Percentiles rank a stretch among this genome's conserved stretches.
phyloP scores from a whole-genome alignment of 129 eudicot species.

The Daucus carota region DH1_v3.0 NC_030387.2:6183501-6184000 shows the following conservation, averaged over 20 bases:
- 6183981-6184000: not conserved
- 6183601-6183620: not conserved
- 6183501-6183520: slow-evolving; percentile 99
- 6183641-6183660: not conserved
- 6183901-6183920: not conserved
- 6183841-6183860: not conserved
- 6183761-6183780: not conserved
- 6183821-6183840: not conserved
- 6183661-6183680: not conserved
- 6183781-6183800: not conserved
- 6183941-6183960: not conserved
- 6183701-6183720: not conserved
- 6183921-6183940: not conserved
- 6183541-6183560: not conserved
- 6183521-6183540: slow-evolving; percentile 93
- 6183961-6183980: not conserved
- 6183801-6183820: not conserved
- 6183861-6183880: not conserved
- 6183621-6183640: not conserved
- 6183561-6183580: not conserved
- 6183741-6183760: not conserved
- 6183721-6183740: not conserved
- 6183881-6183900: not conserved
- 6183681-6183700: not conserved
- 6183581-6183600: not conserved